These are phyloP conservation scores for Iberis pinnata DNA, from an alignment of 345 rosid genomes.

Conservation along the genomic window DNA sequence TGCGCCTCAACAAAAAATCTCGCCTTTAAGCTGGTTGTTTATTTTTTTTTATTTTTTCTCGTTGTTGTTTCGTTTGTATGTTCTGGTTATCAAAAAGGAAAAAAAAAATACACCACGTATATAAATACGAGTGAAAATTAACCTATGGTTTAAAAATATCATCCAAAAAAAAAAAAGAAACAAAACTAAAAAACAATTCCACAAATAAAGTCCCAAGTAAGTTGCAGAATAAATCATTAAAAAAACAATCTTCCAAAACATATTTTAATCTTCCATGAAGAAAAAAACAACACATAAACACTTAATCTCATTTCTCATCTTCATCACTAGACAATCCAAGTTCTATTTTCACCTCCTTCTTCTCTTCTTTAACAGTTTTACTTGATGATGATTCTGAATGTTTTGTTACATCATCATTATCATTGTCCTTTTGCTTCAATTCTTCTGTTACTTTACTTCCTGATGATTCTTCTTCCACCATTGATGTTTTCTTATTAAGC, in stretches of 20 bases:
- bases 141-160: no score
- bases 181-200: no score
- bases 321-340: conserved; percentile 32
- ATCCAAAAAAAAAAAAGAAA: no score
- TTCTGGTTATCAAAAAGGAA: no score
- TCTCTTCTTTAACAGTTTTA: conserved; percentile 16
- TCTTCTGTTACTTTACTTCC: conserved; percentile 24
- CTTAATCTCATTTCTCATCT: conserved; percentile 26
- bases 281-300: not conserved
- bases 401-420: not conserved
- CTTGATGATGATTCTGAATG: conserved; percentile 20
- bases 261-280: conserved; percentile 1
- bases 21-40: no score
- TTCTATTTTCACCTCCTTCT: conserved; percentile 25
- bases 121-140: no score
- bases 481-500: conserved; percentile 18
- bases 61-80: no score
- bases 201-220: no score
- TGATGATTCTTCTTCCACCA: conserved; percentile 23
- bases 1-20: no score
- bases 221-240: no score
- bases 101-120: no score
- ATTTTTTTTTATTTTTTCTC: no score
- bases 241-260: conserved; percentile 10
- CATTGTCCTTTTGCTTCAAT: conserved; percentile 8